These are phyloP conservation scores for Lipomyces mesembrius DNA, from an alignment of 805 yeast species.

Conservation along the genomic window DNA sequence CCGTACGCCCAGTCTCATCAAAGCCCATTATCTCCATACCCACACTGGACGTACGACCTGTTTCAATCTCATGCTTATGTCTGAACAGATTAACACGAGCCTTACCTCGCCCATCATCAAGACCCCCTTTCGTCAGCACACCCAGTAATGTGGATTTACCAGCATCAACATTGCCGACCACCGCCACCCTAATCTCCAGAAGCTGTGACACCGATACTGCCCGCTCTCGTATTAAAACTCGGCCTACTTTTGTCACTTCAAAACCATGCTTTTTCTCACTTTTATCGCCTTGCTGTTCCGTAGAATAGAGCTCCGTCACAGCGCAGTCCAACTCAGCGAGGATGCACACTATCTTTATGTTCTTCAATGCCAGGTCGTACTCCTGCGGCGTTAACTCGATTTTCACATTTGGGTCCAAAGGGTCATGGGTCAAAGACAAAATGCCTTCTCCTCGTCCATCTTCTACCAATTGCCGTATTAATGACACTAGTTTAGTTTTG, in stretches of 20 bases:
- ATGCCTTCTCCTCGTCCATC: conserved; percentile 34
- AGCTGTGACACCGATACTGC: conserved; percentile 29
- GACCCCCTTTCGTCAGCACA: conserved; percentile 37
- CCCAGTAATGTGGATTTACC: conserved; percentile 38
- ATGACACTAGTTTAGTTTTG: conserved; percentile 3
- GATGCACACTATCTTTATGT: conserved; percentile 19
- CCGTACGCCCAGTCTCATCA: conserved; percentile 26
- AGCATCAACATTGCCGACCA: conserved; percentile 38
- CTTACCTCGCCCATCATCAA: conserved; percentile 38
- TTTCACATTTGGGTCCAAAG: conserved; percentile 18
- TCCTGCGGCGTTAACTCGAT: conserved; percentile 18
- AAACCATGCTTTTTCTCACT: not conserved
- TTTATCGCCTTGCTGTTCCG: not conserved
- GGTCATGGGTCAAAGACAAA: conserved; percentile 22
- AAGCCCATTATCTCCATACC: conserved; percentile 40
- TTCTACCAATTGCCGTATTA: conserved; percentile 11
- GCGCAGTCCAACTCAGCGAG: conserved; percentile 18
- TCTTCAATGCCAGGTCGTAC: conserved; percentile 21
- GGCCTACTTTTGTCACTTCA: conserved; percentile 10
- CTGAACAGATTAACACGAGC: conserved; percentile 37
- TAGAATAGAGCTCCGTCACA: conserved; percentile 22
- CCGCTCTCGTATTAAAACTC: conserved; percentile 23
- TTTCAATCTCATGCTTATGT: conserved; percentile 36
- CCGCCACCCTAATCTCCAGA: conserved; percentile 37
- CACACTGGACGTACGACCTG: conserved; percentile 38